Evolutionary conservation across 345 rosid genomes (phyloP), one percentile per base, ranked within the genome.

Genomic region (Atalantia buxifolia): DNA sequence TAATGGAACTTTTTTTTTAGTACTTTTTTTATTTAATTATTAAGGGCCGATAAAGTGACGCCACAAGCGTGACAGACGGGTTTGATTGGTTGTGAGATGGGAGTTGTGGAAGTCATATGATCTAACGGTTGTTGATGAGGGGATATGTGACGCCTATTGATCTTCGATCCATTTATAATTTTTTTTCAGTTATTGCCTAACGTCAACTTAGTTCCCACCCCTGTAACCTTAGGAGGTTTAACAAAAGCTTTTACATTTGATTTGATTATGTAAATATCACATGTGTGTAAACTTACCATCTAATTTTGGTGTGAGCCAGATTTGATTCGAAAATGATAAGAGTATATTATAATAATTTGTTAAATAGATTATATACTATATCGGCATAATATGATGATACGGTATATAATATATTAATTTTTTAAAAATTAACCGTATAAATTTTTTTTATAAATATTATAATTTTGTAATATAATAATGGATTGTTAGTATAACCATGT

Each of bases 81-180:
- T n/a, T 76, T 24, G 78, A 76, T 50, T 53, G 71, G 78, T 27
- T 10, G 48, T 48, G 70, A 66, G 67, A 16, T 19, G 18, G 22
- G 69, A 31, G 4, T 4, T 5, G 6, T 2, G 24, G 21, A 35
- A 73, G 67, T 38, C 67, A 60, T 36, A 1, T 6, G 19, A 73
- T 73, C 63, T 1, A 19, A 36, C 76, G 76, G 67, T 25, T 60
- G 66, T 60, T 16, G 55, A 56, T 38, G 76, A 60, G 16, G 18
- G 42, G 36, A 25, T 31, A 25, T 7, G 31, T 3, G 53, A 48
- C 13, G 50, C 50, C 16, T 3, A 13, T 45, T 13, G 18, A 12
- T 13, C 50, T 45, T 13, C 50, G 18, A 3, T 45, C 50, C 50
- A 45, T 42, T 42, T 40, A 9, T 40, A 9, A 33, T 33, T 35